A percentile compares a stretch with the other conserved stretches of the same genome.
Evolutionary conservation across 2,329 filamentous ascomycete genomes (phyloP).

Genomic region (Chaetoscypha palmicola): DNA sequence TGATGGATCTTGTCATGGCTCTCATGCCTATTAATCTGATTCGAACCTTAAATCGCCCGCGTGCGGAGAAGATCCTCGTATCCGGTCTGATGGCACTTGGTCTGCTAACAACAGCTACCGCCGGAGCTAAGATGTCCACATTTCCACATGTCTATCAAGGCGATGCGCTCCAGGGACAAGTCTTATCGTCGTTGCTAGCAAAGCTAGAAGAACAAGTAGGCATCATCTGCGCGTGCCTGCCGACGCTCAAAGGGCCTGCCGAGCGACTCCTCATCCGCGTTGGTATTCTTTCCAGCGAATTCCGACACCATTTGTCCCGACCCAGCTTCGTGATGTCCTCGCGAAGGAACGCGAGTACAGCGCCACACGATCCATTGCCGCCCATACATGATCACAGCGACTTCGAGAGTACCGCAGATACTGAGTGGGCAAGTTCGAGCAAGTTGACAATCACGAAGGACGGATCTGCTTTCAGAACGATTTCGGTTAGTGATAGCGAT

Average conservation of each 20-base stretch:
- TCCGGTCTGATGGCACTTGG: slow-evolving; percentile 10
- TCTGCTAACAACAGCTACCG: slow-evolving; percentile 8
- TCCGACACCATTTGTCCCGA: background rate
- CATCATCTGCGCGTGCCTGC: slow-evolving; percentile 13
- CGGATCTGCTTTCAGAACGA: background rate
- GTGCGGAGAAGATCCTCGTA: slow-evolving; percentile 10
- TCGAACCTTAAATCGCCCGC: slow-evolving; percentile 10
- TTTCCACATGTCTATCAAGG: slow-evolving; percentile 8
- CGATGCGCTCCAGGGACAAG: slow-evolving; percentile 7
- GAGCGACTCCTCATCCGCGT: slow-evolving; percentile 8
- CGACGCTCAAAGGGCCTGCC: slow-evolving; percentile 7
- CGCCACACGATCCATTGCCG: background rate
- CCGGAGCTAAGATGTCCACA: slow-evolving; percentile 12
- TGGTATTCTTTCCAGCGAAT: slow-evolving; percentile 4
- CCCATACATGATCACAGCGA: background rate
- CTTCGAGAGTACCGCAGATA: background rate
- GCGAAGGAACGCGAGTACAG: background rate
- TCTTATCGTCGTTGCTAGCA: slow-evolving; percentile 7
- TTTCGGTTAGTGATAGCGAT: background rate
- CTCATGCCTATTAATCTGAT: slow-evolving; percentile 11
- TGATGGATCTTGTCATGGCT: slow-evolving; percentile 10
- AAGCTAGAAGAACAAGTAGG: slow-evolving; percentile 13
- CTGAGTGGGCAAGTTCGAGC: background rate
- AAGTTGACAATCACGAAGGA: background rate
- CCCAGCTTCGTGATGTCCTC: slow-evolving; percentile 6